Percentiles rank a stretch among this genome's conserved stretches.
phyloP scores from a whole-genome alignment of 164 flowering plant genomes.

The Berberis vulgaris region DNA sequence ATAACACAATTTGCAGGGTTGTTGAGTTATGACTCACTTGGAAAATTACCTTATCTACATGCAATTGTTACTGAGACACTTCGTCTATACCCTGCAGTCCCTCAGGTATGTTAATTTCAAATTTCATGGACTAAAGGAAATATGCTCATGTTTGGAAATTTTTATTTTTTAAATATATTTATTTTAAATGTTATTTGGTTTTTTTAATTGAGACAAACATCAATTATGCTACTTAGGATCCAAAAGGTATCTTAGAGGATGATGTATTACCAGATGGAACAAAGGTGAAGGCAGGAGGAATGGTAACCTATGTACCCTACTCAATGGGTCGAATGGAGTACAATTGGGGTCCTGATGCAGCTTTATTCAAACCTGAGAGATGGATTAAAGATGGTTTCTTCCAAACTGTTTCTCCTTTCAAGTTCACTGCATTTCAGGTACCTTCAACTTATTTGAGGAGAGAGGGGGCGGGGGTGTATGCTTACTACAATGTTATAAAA shows the following conservation, averaged over 20 bases:
- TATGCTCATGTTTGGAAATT: too few species aligned
- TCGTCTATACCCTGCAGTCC: constrained; percentile 89
- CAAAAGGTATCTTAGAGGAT: constrained; percentile 75
- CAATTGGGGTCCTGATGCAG: constrained; percentile 88
- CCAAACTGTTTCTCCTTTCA: constrained; percentile 79
- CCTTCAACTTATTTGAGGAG: neutral
- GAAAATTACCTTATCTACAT: constrained; percentile 58
- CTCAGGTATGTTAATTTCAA: constrained; percentile 48
- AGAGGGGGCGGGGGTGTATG: neutral
- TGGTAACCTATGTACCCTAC: constrained; percentile 94
- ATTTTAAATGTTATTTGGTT: too few species aligned
- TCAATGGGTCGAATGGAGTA: constrained; percentile 97
- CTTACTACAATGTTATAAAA: neutral
- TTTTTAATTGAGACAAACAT: neutral
- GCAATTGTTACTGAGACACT: constrained; percentile 89
- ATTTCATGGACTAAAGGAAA: neutral
- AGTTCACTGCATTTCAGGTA: constrained; percentile 94
- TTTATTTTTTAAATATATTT: too few species aligned
- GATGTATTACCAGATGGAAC: constrained; percentile 94
- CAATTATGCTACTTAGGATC: constrained; percentile 40
- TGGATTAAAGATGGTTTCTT: constrained; percentile 82
- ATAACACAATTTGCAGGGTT: constrained; percentile 47
- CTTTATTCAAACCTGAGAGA: constrained; percentile 70
- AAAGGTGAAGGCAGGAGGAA: constrained; percentile 72
- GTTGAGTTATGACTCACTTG: constrained; percentile 67